phyloP scores from a whole-genome alignment of 257 asterid genomes.

The Dorcoceras hygrometricum region DNA sequence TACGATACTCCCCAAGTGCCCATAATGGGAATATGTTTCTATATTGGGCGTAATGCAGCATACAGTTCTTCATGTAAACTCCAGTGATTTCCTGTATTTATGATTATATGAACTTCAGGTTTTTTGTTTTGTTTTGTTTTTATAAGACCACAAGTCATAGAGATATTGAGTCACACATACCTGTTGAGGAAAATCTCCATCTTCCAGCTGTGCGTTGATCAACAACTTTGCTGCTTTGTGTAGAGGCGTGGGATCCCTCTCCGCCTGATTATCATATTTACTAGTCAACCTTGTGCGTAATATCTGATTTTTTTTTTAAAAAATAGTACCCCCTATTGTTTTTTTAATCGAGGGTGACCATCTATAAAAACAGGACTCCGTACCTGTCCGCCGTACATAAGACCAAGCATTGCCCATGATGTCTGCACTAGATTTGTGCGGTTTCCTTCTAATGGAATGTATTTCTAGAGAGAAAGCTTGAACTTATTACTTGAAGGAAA shows the following conservation, averaged over 20 bases:
- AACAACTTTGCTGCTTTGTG: constrained; percentile 72
- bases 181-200: constrained; percentile 88
- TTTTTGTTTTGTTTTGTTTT: neutral
- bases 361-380: neutral
- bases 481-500: neutral
- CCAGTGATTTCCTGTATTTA: constrained; percentile 60
- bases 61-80: constrained; percentile 72
- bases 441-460: constrained; percentile 68
- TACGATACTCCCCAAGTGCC: constrained; percentile 85
- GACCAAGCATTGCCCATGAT: constrained; percentile 88
- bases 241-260: constrained; percentile 66
- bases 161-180: constrained; percentile 25
- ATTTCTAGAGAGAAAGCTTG: constrained; percentile 42
- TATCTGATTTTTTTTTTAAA: neutral
- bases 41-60: constrained; percentile 69
- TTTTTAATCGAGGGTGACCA: neutral
- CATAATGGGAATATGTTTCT: constrained; percentile 64
- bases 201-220: constrained; percentile 70
- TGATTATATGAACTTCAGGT: neutral
- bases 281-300: neutral
- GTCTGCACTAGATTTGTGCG: constrained; percentile 79
- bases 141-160: neutral
- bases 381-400: constrained; percentile 74
- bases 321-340: neutral
- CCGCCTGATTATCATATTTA: constrained; percentile 37